These are phyloP conservation scores for Anthracocystis panici-leucophaei DNA, from an alignment of 1,284 basidiomycete species.

Conservation along the genomic window DNA sequence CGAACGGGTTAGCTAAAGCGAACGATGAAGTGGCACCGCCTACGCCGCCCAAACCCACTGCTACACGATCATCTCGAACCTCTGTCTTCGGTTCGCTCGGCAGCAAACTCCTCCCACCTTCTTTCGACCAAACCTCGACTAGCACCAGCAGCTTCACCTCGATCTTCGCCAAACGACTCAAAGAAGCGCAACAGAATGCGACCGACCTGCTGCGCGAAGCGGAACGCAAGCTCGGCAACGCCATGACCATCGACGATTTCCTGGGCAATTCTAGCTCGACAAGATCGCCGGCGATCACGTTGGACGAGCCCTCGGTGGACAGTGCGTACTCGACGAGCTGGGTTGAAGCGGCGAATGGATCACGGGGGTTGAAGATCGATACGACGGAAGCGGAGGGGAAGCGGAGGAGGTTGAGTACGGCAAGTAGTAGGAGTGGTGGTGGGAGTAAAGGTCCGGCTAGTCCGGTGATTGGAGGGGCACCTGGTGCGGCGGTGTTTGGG, in stretches of 20 bases:
- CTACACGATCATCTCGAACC: not conserved
- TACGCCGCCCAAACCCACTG: slow-evolving; percentile 19
- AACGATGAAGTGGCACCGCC: slow-evolving; percentile 7
- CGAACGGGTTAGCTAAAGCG: slow-evolving; percentile 19
- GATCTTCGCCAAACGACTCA: slow-evolving; percentile 36
- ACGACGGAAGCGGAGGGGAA: not conserved
- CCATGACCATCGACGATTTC: slow-evolving; percentile 48
- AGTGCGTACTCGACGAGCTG: slow-evolving; percentile 15
- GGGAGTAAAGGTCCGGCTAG: not conserved
- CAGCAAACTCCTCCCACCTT: not conserved
- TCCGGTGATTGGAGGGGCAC: slow-evolving; percentile 20
- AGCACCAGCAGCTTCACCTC: slow-evolving; percentile 11
- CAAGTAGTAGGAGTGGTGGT: no score
- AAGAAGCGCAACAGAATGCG: slow-evolving; percentile 32
- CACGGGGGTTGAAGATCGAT: not conserved
- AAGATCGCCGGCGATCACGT: slow-evolving; percentile 16
- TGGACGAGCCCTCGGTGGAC: slow-evolving; percentile 18
- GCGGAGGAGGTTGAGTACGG: slow-evolving; percentile 10
- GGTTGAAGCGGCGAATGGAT: slow-evolving; percentile 20
- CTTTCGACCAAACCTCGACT: not conserved
- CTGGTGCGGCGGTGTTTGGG: slow-evolving; percentile 27
- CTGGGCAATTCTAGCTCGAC: slow-evolving; percentile 9
- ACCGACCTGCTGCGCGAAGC: slow-evolving; percentile 39
- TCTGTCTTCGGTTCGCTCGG: slow-evolving; percentile 32
- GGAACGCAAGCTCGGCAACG: slow-evolving; percentile 43